phyloP scores from a whole-genome alignment of 257 asterid genomes.

The Solanum pennellii region DNA sequence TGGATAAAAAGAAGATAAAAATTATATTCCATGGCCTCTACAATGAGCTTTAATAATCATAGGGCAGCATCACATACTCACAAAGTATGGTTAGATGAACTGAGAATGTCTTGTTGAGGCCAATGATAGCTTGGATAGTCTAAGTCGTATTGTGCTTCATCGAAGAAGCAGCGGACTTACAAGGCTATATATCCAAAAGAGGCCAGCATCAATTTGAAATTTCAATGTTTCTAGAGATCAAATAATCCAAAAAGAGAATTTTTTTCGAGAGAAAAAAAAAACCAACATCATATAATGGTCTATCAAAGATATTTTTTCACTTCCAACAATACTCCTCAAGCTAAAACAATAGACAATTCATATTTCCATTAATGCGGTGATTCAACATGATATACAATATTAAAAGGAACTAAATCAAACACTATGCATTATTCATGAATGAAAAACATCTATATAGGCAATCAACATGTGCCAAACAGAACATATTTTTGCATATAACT shows the following conservation, averaged over 20 bases:
- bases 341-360: no score
- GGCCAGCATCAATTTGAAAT: no score
- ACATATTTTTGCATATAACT: no score
- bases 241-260: no score
- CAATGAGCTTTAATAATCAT: background rate
- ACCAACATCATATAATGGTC: background rate
- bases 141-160: slow-evolving; percentile 50
- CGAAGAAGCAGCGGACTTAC: slow-evolving; percentile 28
- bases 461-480: no score
- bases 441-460: no score
- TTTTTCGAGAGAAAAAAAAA: no score
- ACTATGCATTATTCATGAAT: no score
- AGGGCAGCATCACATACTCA: background rate
- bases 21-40: background rate
- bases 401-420: no score
- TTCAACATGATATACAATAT: no score
- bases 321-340: background rate
- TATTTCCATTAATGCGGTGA: no score
- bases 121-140: slow-evolving; percentile 47
- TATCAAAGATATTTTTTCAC: no score
- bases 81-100: slow-evolving; percentile 34
- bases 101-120: slow-evolving; percentile 49
- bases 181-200: background rate
- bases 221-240: background rate
- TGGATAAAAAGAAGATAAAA: background rate